Evolutionary conservation across 2,329 filamentous ascomycete species (phyloP), one percentile per base, ranked within the genome.

Genomic region (Diaporthe citrichinensis): DNA sequence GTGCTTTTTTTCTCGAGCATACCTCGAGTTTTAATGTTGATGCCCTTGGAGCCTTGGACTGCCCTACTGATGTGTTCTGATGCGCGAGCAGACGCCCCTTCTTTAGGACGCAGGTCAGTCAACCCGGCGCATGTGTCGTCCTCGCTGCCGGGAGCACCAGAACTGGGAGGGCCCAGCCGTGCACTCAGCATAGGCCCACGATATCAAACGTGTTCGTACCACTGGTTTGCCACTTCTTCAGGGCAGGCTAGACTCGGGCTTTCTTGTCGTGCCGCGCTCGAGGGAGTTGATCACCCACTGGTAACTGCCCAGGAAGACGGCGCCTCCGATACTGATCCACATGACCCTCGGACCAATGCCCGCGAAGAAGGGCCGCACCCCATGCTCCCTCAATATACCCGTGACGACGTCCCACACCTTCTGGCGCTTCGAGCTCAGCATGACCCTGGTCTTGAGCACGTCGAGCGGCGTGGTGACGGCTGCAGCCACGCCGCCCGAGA

Each of bases 381-480:
- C 94, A 77, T 92, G 90, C 73, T 92, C 89, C 67, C 84, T 86
- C 81, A 92, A 86, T 75, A 98, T 94, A 28, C 88, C 86, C 71
- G 86, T 87, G 77, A 96, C 86, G 76, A 98, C 88, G 6, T 84
- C 83, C 46, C 86, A 83, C 78, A 92, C 89, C 17, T 88, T 90
- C 82, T 90, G 90, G 79, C 87, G 91, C 87, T 93, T 91, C 80
- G 91, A 90, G 20, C 94, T 93, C 79, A 99, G 87, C 97, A 99
- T 99, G 85, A 98, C 93, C 78, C 97, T 89, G 78, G 97, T 99
- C 91, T 99, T 99, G 79, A 99, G 88, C 77, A 99, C 97, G 85
- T 99, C 97, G 77, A 99, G 86, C 53, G 97, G 97, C 71, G 97
- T 99, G 34, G 97, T 99, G 76, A 96, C 83, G 0, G 91, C 96